Conservation (phyloP, 2,329 filamentous ascomycete species). For the Cordyceps farinosa region DNA sequence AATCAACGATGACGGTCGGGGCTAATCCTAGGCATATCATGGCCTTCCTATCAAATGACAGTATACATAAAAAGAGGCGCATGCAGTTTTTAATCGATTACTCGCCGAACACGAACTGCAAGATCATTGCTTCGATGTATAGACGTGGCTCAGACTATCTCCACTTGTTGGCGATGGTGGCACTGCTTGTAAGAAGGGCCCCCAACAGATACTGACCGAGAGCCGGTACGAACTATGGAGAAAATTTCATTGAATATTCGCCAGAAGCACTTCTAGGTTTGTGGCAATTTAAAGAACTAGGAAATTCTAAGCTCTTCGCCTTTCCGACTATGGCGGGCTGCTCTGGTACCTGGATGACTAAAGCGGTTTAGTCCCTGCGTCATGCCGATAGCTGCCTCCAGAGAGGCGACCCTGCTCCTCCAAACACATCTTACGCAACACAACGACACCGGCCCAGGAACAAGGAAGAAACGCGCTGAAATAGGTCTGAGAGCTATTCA, state of each 20-base stretch:
- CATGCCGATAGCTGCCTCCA: slow-evolving; percentile 21
- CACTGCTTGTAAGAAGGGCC: not conserved
- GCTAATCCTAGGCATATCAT: too few species aligned
- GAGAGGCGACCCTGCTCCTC: slow-evolving; percentile 6
- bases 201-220: not conserved
- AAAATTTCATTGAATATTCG: not conserved
- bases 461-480: not conserved
- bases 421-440: not conserved
- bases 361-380: slow-evolving; percentile 20
- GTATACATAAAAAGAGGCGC: too few species aligned
- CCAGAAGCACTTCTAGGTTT: not conserved
- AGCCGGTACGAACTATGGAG: not conserved
- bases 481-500: not conserved
- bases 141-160: too few species aligned
- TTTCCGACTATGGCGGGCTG: not conserved
- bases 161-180: too few species aligned
- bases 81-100: too few species aligned
- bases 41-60: too few species aligned
- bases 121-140: not conserved
- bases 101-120: too few species aligned
- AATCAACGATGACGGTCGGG: too few species aligned
- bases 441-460: not conserved
- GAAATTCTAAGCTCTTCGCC: not conserved
- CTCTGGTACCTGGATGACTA: slow-evolving; percentile 13
- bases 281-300: not conserved